Conservation (phyloP, 1,284 basidiomycete genomes). For the Lentinula novae-zelandiae region DNA sequence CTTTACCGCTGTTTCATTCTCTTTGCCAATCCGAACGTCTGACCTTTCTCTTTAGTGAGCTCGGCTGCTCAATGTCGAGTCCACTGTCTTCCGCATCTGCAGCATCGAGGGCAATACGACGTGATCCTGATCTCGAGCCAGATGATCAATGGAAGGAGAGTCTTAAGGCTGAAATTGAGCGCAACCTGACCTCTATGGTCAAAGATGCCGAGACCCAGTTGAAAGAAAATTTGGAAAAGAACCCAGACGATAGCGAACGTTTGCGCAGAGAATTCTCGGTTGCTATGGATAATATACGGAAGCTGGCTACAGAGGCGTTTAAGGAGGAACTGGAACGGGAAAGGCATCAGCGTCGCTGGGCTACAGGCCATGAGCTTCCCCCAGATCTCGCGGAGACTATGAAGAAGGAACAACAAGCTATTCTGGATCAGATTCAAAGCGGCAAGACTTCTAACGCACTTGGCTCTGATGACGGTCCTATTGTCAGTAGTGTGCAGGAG, state of each 20-base stretch:
- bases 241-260: constrained; percentile 1
- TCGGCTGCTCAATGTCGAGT: background rate
- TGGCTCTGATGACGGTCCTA: background rate
- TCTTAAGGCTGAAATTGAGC: constrained; percentile 9
- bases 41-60: background rate
- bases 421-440: constrained; percentile 26
- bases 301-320: constrained; percentile 27
- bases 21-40: background rate
- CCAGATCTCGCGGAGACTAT: constrained; percentile 17
- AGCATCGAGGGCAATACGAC: constrained; percentile 8
- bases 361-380: constrained; percentile 18
- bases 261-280: constrained; percentile 3
- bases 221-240: background rate
- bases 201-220: constrained; percentile 7
- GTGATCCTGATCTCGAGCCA: constrained; percentile 10
- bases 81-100: constrained; percentile 10
- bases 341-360: constrained; percentile 25
- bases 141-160: constrained; percentile 14
- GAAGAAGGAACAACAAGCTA: constrained; percentile 27
- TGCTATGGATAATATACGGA: constrained; percentile 18
- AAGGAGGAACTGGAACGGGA: constrained; percentile 24
- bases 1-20: too few species aligned
- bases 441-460: constrained; percentile 9
- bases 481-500: background rate
- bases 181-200: constrained; percentile 4